Conservation (phyloP, 2,329 filamentous ascomycete species). For the Hirsutella minnesotensis region DNA sequence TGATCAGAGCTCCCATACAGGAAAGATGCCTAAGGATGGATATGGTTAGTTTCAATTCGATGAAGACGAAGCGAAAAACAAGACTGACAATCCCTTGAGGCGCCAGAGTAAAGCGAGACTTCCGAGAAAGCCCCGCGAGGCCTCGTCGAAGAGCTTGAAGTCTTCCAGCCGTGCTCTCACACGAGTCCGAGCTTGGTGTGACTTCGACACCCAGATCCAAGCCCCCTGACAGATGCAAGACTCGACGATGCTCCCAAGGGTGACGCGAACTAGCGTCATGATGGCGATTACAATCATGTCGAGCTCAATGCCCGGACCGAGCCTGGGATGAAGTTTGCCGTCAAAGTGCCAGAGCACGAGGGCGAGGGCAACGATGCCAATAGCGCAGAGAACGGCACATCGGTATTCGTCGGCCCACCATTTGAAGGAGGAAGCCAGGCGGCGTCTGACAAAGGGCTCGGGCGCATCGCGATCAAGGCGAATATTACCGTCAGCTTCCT, state of each 20-base stretch:
- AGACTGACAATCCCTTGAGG: slow-evolving; percentile 19
- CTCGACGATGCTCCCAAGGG: slow-evolving; percentile 23
- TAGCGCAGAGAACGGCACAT: slow-evolving; percentile 17
- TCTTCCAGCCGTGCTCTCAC: slow-evolving; percentile 22
- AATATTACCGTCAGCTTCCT: neutral
- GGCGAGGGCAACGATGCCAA: slow-evolving; percentile 14
- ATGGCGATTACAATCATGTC: slow-evolving; percentile 24
- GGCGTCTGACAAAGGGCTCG: slow-evolving; percentile 2
- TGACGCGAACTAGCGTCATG: slow-evolving; percentile 23
- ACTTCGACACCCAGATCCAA: slow-evolving; percentile 27
- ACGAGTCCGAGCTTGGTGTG: slow-evolving; percentile 17
- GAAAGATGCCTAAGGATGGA: slow-evolving; percentile 19
- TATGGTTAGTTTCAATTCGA: neutral
- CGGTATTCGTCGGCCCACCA: slow-evolving; percentile 26
- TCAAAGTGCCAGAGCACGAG: slow-evolving; percentile 19
- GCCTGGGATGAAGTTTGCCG: slow-evolving; percentile 15
- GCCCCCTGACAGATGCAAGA: slow-evolving; percentile 23
- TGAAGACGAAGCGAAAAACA: neutral
- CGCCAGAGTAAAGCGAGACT: slow-evolving; percentile 22
- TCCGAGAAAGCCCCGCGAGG: slow-evolving; percentile 22
- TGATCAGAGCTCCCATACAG: slow-evolving; percentile 24
- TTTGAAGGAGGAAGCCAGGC: slow-evolving; percentile 13
- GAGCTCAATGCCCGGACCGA: slow-evolving; percentile 16
- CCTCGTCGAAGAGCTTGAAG: slow-evolving; percentile 26
- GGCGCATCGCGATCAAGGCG: neutral